Base-by-base conservation (phyloP, 192 early-diverging fungal species). In the Coemansia sp. region DNA sequence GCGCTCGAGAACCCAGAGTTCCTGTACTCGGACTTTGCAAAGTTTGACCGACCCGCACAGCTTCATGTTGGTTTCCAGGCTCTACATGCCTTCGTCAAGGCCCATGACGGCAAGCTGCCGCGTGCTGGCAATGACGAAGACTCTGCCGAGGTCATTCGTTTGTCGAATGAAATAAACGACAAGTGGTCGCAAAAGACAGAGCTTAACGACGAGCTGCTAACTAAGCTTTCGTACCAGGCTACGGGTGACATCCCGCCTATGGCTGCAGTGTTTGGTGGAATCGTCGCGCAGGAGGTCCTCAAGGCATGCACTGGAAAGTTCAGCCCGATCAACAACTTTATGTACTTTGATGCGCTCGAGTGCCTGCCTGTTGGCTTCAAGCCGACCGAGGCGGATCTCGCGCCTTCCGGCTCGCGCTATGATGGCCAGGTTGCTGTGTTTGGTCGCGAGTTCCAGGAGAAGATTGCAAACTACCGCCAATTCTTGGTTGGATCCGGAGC, bases 241-340 rank as follows among this genome's bases (percentile, higher is more conserved):
- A 70, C 85, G 20, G 97, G 97, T 50, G 93, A 97, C 67, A 66
- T 99, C 48, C 84, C 94, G 17, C 95, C 97, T 36, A 95, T 99
- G 94, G 85, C 88, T 20, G 97, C 96, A 15, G 88, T 97, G n/a
- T 87, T 96, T 75, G 97, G 97, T 60, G 97, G 97, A 45, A 77
- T 98, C 20, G 90, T 95, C 23, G 97, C 95, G 19, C 97, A 99
- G 79, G 97, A 99, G 76, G 96, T 98, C 14, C 86, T 99, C 11
- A 99, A 99, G 87, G 92, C 95, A n/a, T 91, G 90, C 82, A 93
- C 91, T 70, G 95, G 93, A 65, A 99, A 99, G 75, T 99, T 99
- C 77, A 79, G 82, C 67, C 97, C 97, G 13, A 91, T 96, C 67
- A 71, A 86, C 50, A 95, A 99, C 81, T 92, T 85, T 85, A 79